Percentiles rank a stretch among this genome's conserved stretches.
Conservation (phyloP, 2,329 filamentous ascomycete genomes). For the Emericellopsis atlantica region DNA sequence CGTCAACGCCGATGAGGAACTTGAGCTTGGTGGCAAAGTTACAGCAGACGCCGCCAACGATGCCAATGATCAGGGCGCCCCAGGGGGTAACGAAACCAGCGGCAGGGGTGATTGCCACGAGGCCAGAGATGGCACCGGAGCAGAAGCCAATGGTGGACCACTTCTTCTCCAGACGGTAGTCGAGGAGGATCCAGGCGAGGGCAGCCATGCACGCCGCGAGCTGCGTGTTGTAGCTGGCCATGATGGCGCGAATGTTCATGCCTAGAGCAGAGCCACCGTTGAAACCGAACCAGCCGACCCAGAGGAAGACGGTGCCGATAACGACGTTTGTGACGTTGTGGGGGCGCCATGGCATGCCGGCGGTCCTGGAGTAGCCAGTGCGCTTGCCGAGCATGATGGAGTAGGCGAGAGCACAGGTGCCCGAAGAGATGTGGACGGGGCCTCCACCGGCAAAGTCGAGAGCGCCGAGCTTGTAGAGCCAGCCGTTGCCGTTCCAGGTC, state of each 20-base stretch:
- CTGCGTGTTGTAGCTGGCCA: constrained; percentile 84
- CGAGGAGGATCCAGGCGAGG: constrained; percentile 73
- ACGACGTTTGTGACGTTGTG: constrained; percentile 67
- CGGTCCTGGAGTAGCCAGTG: constrained; percentile 44
- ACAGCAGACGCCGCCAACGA: constrained; percentile 52
- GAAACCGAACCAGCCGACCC: constrained; percentile 96
- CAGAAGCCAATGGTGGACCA: constrained; percentile 93
- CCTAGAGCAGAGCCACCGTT: constrained; percentile 75
- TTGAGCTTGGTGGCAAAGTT: constrained; percentile 82
- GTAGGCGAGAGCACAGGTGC: constrained; percentile 60
- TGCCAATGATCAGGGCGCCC: constrained; percentile 44
- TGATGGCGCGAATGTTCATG: constrained; percentile 76
- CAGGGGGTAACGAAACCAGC: constrained; percentile 67
- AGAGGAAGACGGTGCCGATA: constrained; percentile 63
- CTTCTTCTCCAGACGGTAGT: constrained; percentile 84
- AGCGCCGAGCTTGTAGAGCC: constrained; percentile 55
- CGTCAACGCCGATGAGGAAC: constrained; percentile 64
- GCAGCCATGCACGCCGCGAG: constrained; percentile 71
- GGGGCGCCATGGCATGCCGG: constrained; percentile 53
- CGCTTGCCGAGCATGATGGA: constrained; percentile 62
- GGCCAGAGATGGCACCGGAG: constrained; percentile 74
- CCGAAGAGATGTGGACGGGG: constrained; percentile 63
- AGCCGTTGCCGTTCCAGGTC: constrained; percentile 66
- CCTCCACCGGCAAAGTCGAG: constrained; percentile 67
- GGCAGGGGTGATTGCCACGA: constrained; percentile 78